Base-by-base conservation (phyloP, 1,284 basidiomycete genomes). In the Phlebopus sp. region DNA sequence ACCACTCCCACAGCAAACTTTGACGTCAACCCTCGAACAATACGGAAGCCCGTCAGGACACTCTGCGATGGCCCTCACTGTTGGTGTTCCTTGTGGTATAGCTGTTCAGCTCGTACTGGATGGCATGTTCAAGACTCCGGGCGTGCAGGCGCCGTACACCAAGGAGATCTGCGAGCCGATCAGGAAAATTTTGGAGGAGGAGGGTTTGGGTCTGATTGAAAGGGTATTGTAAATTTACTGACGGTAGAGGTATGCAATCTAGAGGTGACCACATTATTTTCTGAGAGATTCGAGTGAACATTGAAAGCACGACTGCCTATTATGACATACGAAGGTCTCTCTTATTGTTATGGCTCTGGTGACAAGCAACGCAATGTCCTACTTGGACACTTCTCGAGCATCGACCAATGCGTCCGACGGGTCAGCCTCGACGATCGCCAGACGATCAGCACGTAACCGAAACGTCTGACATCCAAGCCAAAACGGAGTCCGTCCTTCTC, bases 41-140 rank as follows among this genome's bases (percentile, higher is more conserved):
- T 97, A 97, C 66, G 96, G 96, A 46, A 82, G 81, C 53, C 86
- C 87, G 15, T 73, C 72, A 50, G 94, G 94, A 2, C 81, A 90
- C 60, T 91, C 90, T 27, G 92, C 93, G n/a, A 99, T 99, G 96
- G 93, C 94, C 34, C 69, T 80, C 36, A 84, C 86, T 35, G 95
- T 97, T 44, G 96, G 96, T 56, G 71, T 98, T 11, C 96, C 96
- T 3, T 97, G 93, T 64, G 96, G 93, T 58, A 89, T 98, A 60
- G 95, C 96, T 9, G 84, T 84, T 11, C 90, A 93, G 71, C 75
- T 92, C 52, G 79, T 95, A 23, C 73, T 90, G 27, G 86, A 90
- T 55, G 86, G 92, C 55, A 79, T 82, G 44, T 72, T 98, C 62
- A 83, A 74, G 58, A 81, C 79, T 49, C 81, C 86, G 9, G 94